Evolutionary conservation across 1,284 basidiomycete genomes (phyloP).

Genomic region (Sporisorium iseilematis-ciliati): DNA sequence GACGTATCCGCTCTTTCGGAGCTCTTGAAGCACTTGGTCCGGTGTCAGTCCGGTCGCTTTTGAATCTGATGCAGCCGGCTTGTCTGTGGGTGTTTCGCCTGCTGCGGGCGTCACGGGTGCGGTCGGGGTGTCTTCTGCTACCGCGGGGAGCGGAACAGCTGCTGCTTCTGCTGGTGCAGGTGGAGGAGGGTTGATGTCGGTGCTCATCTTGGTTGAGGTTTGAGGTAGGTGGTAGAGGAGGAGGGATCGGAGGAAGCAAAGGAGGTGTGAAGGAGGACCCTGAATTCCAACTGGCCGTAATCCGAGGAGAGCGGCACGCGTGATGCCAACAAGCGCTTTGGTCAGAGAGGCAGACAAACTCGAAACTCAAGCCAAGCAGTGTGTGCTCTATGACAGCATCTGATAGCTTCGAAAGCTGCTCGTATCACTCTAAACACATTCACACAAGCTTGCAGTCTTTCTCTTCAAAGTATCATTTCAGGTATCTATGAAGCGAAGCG

Average conservation of each 20-base stretch:
- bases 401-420: background rate
- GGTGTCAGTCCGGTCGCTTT: constrained; percentile 30
- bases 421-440: background rate
- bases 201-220: constrained; percentile 8
- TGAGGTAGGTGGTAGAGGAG: background rate
- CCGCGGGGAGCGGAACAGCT: no score
- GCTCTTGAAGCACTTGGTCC: constrained; percentile 37
- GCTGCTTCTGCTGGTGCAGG: background rate
- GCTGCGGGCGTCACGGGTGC: background rate
- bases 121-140: background rate
- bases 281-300: constrained; percentile 6
- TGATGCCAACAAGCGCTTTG: no score
- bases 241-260: background rate
- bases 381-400: no score
- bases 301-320: constrained; percentile 6
- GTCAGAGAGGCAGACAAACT: no score
- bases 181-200: background rate
- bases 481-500: background rate
- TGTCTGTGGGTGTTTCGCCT: background rate
- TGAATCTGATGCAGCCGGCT: background rate
- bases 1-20: constrained; percentile 33
- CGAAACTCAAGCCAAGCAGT: no score
- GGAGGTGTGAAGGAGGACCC: constrained; percentile 7
- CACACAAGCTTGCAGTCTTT: background rate
- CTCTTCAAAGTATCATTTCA: background rate